A percentile compares a stretch with the other conserved stretches of the same genome.
phyloP scores from a whole-genome alignment of 345 rosid species.

The Salix suchowensis region DNA sequence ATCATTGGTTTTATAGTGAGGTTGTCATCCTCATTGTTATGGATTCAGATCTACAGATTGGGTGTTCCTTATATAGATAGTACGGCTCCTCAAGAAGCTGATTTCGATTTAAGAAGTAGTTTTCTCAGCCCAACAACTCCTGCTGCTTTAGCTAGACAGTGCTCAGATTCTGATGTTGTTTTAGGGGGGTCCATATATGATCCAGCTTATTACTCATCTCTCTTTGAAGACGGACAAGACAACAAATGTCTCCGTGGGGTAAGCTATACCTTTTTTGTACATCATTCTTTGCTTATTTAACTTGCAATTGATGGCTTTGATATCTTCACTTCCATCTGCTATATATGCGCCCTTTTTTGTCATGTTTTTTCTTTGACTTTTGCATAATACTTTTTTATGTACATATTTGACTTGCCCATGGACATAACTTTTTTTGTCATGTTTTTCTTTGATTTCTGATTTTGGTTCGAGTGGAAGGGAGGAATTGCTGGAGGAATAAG shows the following conservation, averaged over 20 bases:
- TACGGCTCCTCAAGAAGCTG: constrained; percentile 33
- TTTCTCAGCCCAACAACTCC: constrained; percentile 57
- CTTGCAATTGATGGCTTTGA: neutral
- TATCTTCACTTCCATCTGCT: neutral
- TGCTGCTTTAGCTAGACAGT: constrained; percentile 28
- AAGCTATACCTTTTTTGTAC: neutral
- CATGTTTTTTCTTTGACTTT: neutral
- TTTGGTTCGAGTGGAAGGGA: neutral
- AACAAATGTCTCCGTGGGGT: constrained; percentile 35
- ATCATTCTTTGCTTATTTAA: neutral
- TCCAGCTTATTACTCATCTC: constrained; percentile 58
- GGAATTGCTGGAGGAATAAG: neutral
- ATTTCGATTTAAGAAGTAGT: constrained; percentile 61
- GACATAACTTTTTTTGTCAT: too few relatives aligned
- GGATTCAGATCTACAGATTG: constrained; percentile 93
- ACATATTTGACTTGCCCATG: neutral
- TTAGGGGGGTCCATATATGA: constrained; percentile 61
- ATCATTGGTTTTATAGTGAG: constrained; percentile 69
- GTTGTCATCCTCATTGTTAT: constrained; percentile 66
- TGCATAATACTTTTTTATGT: neutral
- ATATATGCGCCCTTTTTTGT: too few relatives aligned
- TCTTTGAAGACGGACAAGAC: constrained; percentile 52
- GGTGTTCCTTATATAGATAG: constrained; percentile 52
- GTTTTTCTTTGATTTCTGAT: neutral
- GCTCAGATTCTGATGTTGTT: constrained; percentile 50